Evolutionary conservation across 2,329 filamentous ascomycete genomes (phyloP).

Genomic region (Boeremia lycopersici): DNA sequence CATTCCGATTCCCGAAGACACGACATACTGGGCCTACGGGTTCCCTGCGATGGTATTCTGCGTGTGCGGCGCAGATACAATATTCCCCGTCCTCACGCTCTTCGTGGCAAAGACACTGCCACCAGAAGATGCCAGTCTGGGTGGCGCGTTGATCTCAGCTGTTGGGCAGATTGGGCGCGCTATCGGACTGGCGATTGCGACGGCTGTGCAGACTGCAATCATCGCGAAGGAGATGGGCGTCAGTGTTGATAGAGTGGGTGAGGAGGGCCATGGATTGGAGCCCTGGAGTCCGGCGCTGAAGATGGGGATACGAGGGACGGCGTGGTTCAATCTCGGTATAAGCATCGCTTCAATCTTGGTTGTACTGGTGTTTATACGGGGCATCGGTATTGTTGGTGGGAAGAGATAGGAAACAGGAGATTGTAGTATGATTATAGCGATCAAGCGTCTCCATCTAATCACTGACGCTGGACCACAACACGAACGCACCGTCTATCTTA

Average conservation of each 20-base stretch:
- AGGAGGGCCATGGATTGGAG: constrained; percentile 22
- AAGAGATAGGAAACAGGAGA: background rate
- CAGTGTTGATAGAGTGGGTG: constrained; percentile 35
- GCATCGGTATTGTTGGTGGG: constrained; percentile 26
- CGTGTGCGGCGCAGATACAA: constrained; percentile 70
- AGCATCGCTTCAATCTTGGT: constrained; percentile 41
- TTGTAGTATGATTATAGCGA: background rate
- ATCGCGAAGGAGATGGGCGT: constrained; percentile 34
- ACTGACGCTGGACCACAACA: too few relatives aligned
- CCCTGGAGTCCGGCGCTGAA: constrained; percentile 43
- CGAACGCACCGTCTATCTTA: background rate
- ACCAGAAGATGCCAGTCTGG: constrained; percentile 68
- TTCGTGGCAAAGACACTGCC: constrained; percentile 69
- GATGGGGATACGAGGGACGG: constrained; percentile 45
- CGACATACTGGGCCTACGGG: constrained; percentile 71
- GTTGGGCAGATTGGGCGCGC: constrained; percentile 69
- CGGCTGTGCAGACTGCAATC: constrained; percentile 68
- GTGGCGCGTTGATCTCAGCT: constrained; percentile 71
- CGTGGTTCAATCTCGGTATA: constrained; percentile 51
- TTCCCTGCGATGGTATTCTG: constrained; percentile 70
- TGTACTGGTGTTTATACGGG: constrained; percentile 38
- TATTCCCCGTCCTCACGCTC: constrained; percentile 69
- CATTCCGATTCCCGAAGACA: constrained; percentile 64
- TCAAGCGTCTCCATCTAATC: background rate
- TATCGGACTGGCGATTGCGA: constrained; percentile 69